Evolutionary conservation across 2,329 filamentous ascomycete species (phyloP).

Genomic region (Ophiostoma ips): DNA sequence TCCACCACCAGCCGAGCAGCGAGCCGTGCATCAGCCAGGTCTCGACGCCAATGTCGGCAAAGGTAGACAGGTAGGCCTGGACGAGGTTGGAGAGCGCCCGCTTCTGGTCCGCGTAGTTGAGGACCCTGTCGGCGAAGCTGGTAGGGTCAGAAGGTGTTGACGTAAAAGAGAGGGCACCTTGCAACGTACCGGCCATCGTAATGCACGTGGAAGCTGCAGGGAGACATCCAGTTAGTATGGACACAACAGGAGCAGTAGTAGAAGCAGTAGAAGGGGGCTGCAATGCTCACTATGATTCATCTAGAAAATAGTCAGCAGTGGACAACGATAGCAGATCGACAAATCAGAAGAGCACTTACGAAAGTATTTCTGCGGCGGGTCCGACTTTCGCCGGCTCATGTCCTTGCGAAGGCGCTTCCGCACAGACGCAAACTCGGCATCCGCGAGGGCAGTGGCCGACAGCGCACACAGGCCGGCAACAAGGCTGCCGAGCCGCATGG

Average conservation of each 20-base stretch:
- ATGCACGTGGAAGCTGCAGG: conserved; percentile 23
- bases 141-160: not conserved
- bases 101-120: conserved; percentile 41
- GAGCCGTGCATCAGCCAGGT: conserved; percentile 80
- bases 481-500: not conserved
- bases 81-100: conserved; percentile 52
- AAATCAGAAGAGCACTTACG: conserved; percentile 14
- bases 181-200: conserved; percentile 23
- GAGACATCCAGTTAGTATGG: no score
- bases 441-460: conserved; percentile 8
- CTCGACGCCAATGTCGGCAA: conserved; percentile 50
- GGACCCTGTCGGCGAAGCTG: conserved; percentile 25
- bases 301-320: not conserved
- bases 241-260: not conserved
- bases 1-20: conserved; percentile 83
- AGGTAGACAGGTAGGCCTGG: conserved; percentile 57
- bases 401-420: conserved; percentile 17
- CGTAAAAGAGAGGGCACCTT: not conserved
- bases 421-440: conserved; percentile 14
- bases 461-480: conserved; percentile 2
- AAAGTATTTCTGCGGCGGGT: conserved; percentile 22
- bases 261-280: no score
- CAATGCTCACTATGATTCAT: conserved; percentile 7
- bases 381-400: conserved; percentile 9
- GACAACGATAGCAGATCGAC: no score